Evolutionary conservation across 306 rosid species (phyloP).

Genomic region (Lupinus albus): DNA sequence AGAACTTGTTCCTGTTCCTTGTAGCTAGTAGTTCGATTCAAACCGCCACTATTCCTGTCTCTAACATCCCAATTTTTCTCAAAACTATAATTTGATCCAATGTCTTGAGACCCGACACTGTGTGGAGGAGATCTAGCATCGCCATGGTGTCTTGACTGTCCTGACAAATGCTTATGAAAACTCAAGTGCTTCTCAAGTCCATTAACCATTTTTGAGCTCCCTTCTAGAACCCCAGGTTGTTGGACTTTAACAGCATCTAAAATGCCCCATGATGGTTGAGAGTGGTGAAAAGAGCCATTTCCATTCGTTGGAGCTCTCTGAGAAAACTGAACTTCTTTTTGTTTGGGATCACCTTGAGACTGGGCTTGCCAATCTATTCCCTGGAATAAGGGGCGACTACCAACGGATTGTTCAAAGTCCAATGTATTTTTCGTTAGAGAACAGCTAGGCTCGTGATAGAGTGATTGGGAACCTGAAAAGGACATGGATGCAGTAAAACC

Average conservation of each 20-base stretch:
- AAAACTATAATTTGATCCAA: constrained; percentile 74
- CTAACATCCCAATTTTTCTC: constrained; percentile 69
- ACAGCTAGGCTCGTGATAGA: constrained; percentile 95
- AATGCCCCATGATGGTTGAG: constrained; percentile 65
- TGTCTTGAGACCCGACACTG: constrained; percentile 89
- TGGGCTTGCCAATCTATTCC: constrained; percentile 94
- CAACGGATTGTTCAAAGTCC: constrained; percentile 91
- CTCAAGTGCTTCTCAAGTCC: constrained; percentile 88
- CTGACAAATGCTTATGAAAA: constrained; percentile 79
- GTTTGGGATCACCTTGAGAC: constrained; percentile 74
- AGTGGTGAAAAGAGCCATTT: constrained; percentile 64
- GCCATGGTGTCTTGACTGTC: constrained; percentile 73
- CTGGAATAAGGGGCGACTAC: constrained; percentile 90
- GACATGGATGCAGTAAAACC: constrained; percentile 94
- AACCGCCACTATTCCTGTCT: constrained; percentile 72
- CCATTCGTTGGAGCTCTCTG: constrained; percentile 62
- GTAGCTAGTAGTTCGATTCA: constrained; percentile 68
- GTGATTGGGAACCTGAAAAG: constrained; percentile 90
- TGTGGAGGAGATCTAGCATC: constrained; percentile 84
- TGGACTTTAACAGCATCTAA: constrained; percentile 68
- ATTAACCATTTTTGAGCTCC: constrained; percentile 65
- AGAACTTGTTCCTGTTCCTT: constrained; percentile 69
- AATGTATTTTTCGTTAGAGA: constrained; percentile 81
- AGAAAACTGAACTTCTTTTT: constrained; percentile 67
- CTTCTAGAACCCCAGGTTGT: constrained; percentile 67